phyloP scores from a whole-genome alignment of 768 basidiomycete genomes.

The Lyophyllum decastes region DNA sequence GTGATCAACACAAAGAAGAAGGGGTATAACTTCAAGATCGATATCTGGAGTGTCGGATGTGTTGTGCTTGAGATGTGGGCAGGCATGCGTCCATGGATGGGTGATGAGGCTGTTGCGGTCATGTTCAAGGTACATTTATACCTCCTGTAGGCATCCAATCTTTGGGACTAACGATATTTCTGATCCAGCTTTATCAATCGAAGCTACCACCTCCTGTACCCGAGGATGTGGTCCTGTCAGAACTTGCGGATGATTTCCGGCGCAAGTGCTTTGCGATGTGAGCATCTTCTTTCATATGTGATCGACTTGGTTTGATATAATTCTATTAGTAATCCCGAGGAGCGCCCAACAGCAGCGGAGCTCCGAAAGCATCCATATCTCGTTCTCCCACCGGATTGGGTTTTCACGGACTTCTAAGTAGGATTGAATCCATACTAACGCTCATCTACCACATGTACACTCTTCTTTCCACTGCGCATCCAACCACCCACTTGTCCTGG shows the following conservation, averaged over 20 bases:
- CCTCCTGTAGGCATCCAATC: not conserved
- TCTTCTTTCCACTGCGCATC: constrained; percentile 22
- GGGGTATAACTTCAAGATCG: constrained; percentile 95
- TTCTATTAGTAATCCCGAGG: constrained; percentile 69
- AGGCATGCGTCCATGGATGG: constrained; percentile 92
- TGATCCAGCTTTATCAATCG: constrained; percentile 74
- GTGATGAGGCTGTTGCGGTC: constrained; percentile 87
- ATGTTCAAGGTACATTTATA: constrained; percentile 80
- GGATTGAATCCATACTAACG: constrained; percentile 32
- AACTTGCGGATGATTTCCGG: constrained; percentile 84
- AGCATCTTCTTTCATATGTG: constrained; percentile 24
- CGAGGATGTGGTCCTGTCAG: constrained; percentile 72
- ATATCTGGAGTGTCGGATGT: constrained; percentile 99
- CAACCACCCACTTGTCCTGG: constrained; percentile 17
- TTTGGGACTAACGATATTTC: not conserved
- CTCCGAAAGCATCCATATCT: constrained; percentile 82
- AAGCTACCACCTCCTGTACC: constrained; percentile 90
- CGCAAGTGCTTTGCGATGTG: constrained; percentile 88
- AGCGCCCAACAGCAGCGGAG: constrained; percentile 79
- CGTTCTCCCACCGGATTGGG: constrained; percentile 69
- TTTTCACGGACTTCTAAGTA: constrained; percentile 66
- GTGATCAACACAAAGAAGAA: constrained; percentile 85
- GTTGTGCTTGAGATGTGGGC: constrained; percentile 99
- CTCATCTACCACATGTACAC: constrained; percentile 24
- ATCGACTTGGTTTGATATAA: constrained; percentile 1